Base-by-base conservation (phyloP, 2,329 filamentous ascomycete genomes). In the Macrophomina phaseolina region DNA sequence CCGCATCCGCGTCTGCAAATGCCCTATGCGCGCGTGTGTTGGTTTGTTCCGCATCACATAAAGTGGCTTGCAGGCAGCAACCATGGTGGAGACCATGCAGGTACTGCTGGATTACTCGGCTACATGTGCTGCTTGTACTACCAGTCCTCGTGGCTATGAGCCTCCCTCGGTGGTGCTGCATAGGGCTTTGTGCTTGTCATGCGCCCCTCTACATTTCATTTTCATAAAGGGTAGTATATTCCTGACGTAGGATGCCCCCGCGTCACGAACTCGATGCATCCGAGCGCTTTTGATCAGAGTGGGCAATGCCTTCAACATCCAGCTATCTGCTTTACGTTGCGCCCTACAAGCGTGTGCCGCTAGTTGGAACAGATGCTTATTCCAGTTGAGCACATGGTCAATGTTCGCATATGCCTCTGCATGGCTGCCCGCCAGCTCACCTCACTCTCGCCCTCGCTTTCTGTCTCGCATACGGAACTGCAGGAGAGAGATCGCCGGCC, bases 81-180 rank as follows among this genome's bases (percentile, higher is more conserved):
- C 38, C 34, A 55, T 55, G 32, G 32, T 40, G 52, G 52, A 32
- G 32, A 14, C 8, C 52, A 55, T 38, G 52, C 52, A 55, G 52
- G 52, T 55, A 55, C 52, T 55, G 52, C 5, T 9, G 6, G 12
- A n/a, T 16, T 55, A 28, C 38, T 55, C 42, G 32, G 32, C 14
- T 55, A 38, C 52, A 38, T 11, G 52, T 16, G 5, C 14, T 23
- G 52, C n/a, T 40, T 55, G 52, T 55, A 55, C 52, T 16, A 16
- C 52, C 52, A 5, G 7, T 6, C 38, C n/a, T 40, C n/a, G 32
- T 23, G 52, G 34, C 52, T 12, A 3, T 38, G 6, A 12, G 36
- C 11, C 11, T 38, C 11, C 36, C 16, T 45, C 12, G 42, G 16
- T 14, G 11, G 42, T 45, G 42, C 42, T n/a, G 42, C 42, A 45